Percentiles rank a stretch among this genome's conserved stretches.
Evolutionary conservation across 441 rosid genomes (phyloP).

Genomic region (Syzygium malaccense): DNA sequence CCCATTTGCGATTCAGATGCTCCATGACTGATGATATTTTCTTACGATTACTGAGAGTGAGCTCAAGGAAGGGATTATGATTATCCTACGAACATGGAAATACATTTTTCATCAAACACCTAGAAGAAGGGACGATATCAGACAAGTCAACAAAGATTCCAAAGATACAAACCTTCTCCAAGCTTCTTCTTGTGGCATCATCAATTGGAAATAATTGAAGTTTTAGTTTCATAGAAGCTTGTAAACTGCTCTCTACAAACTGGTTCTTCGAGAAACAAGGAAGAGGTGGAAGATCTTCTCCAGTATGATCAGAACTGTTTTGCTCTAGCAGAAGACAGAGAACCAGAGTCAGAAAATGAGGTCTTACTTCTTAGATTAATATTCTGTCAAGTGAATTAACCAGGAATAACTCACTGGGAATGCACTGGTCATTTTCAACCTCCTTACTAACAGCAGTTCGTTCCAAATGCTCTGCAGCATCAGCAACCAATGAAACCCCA

Average conservation of each 20-base stretch:
- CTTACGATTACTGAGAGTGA: constrained; percentile 86
- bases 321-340: constrained; percentile 31
- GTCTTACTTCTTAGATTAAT: constrained; percentile 1
- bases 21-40: constrained; percentile 94
- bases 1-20: constrained; percentile 97
- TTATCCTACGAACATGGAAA: constrained; percentile 46
- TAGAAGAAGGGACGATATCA: background rate
- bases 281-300: constrained; percentile 34
- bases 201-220: constrained; percentile 95
- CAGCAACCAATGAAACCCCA: constrained; percentile 99
- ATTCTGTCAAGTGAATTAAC: background rate
- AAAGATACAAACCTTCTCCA: constrained; percentile 72
- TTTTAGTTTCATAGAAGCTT: constrained; percentile 61
- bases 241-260: constrained; percentile 40
- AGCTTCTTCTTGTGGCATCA: constrained; percentile 72
- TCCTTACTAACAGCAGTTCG: constrained; percentile 46
- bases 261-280: constrained; percentile 37
- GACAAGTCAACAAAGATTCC: constrained; percentile 10
- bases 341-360: background rate
- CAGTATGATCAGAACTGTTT: constrained; percentile 29
- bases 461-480: constrained; percentile 98
- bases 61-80: constrained; percentile 93
- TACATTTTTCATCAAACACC: background rate
- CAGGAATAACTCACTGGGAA: constrained; percentile 17
- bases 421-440: constrained; percentile 36